Base-by-base conservation (phyloP, 345 rosid genomes). In the Cardamine chenopodiifolia region DNA sequence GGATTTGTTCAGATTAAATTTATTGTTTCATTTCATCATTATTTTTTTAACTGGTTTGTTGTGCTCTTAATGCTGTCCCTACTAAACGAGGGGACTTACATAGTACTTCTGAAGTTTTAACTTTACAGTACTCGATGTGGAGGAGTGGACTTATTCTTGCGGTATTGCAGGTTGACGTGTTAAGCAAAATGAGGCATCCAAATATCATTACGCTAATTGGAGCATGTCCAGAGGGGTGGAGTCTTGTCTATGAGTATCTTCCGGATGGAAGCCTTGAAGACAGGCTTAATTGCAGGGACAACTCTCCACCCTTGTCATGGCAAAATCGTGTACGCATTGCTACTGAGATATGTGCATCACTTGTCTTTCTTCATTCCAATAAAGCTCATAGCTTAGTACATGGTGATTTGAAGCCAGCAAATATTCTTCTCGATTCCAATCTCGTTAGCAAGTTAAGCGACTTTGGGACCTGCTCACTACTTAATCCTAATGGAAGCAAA, bases 251-350 rank as follows among this genome's bases (percentile, higher is more conserved):
- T 2, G 98, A 91, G 78, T 91, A 83, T 81, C 84, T 91, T 59
- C 86, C 92, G 4, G 90, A 90, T 82, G 98, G 97, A 62, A 94
- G 97, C 74, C 97, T 94, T 54, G 98, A 94, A 83, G 98, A 94
- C 64, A 85, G 93, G 63, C 88, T 94, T 57, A 82, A 76, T 86
- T 91, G 97, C 82, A 76, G 19, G 70, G 93, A 82, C 75, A 91
- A 91, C 79, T 83, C 96, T 45, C 81, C 90, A 0, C 97, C 97
- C 3, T 70, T 94, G 73, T 86, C 96, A 44, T 94, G 98, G 98
- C 93, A 91, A 79, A 83, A 86, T 53, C 87, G 98, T 39, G 85
- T 90, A 29, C 84, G 92, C 55, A 84, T 94, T 62, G 97, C 90
- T 45, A 63, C 91, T 8, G 98, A 94, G 73, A 66, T 94, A 68